phyloP scores from a whole-genome alignment of 2,329 filamentous ascomycete species.

The Botrytis porri region DNA sequence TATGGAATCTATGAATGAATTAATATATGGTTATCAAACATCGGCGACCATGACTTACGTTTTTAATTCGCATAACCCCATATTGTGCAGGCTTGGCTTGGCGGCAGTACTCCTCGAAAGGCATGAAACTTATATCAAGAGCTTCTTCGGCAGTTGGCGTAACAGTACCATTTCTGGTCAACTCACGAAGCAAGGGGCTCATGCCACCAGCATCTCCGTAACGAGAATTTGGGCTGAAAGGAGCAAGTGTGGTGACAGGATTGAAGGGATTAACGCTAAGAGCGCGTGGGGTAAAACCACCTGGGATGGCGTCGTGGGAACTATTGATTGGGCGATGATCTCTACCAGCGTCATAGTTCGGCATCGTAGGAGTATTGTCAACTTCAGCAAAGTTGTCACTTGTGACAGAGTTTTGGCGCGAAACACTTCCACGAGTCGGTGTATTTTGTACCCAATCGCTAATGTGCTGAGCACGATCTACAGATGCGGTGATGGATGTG shows the following conservation, averaged over 20 bases:
- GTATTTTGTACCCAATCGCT: slow-evolving; percentile 25
- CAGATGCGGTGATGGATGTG: slow-evolving; percentile 22
- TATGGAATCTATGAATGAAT: slow-evolving; percentile 52
- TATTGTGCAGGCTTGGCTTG: slow-evolving; percentile 30
- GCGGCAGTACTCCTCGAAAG: slow-evolving; percentile 40
- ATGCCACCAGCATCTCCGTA: slow-evolving; percentile 17
- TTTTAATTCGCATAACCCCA: slow-evolving; percentile 40
- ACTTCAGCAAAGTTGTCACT: not conserved
- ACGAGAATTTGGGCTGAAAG: slow-evolving; percentile 7
- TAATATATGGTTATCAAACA: slow-evolving; percentile 4
- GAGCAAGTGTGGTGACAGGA: slow-evolving; percentile 13
- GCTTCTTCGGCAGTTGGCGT: slow-evolving; percentile 34
- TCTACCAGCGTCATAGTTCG: not conserved
- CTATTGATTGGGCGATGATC: not conserved
- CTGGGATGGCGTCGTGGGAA: not conserved
- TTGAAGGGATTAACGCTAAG: slow-evolving; percentile 23
- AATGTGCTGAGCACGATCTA: slow-evolving; percentile 25
- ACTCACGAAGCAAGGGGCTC: slow-evolving; percentile 23
- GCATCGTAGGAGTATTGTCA: slow-evolving; percentile 13
- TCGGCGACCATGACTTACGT: slow-evolving; percentile 35
- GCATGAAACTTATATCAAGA: slow-evolving; percentile 34
- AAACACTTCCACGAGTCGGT: slow-evolving; percentile 9
- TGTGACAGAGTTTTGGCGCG: not conserved
- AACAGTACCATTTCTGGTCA: slow-evolving; percentile 29
- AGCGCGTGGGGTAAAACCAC: slow-evolving; percentile 2